A percentile compares a stretch with the other conserved stretches of the same genome.
phyloP scores from a whole-genome alignment of 495 filamentous ascomycete species.

The Lasiosphaeria hispida region DNA sequence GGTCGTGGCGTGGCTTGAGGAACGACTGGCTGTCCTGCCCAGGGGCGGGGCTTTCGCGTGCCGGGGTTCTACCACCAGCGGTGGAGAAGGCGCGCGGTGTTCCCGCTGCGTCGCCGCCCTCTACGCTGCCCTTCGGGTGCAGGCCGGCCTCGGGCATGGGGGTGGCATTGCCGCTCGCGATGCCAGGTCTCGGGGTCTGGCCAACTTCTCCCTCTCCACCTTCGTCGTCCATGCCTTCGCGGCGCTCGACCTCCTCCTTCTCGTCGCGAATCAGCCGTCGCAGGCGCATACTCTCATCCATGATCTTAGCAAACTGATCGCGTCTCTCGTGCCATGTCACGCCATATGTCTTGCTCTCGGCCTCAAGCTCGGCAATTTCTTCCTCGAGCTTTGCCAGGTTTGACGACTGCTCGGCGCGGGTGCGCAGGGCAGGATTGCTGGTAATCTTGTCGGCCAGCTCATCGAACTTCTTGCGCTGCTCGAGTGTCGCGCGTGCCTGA shows the following conservation, averaged over 20 bases:
- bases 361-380: conserved; percentile 84
- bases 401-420: conserved; percentile 76
- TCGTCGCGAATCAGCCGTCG: conserved; percentile 86
- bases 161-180: conserved; percentile 37
- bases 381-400: conserved; percentile 76
- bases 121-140: conserved; percentile 33
- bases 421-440: conserved; percentile 70
- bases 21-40: conserved; percentile 27
- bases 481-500: conserved; percentile 70
- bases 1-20: conserved; percentile 42
- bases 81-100: conserved; percentile 48
- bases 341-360: conserved; percentile 77
- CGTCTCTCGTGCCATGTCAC: conserved; percentile 81
- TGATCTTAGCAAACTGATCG: conserved; percentile 85
- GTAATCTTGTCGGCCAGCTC: conserved; percentile 84
- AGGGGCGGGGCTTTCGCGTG: conserved; percentile 50
- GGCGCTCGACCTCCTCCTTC: conserved; percentile 78
- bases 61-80: conserved; percentile 64
- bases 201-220: conserved; percentile 49
- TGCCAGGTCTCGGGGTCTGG: conserved; percentile 43
- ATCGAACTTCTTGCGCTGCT: conserved; percentile 81
- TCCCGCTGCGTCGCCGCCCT: conserved; percentile 37
- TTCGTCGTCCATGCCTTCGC: conserved; percentile 79
- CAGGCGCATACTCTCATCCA: conserved; percentile 85
- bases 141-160: conserved; percentile 41